phyloP scores from a whole-genome alignment of 495 filamentous ascomycete species.

The Penicillium subrubescens region DNA sequence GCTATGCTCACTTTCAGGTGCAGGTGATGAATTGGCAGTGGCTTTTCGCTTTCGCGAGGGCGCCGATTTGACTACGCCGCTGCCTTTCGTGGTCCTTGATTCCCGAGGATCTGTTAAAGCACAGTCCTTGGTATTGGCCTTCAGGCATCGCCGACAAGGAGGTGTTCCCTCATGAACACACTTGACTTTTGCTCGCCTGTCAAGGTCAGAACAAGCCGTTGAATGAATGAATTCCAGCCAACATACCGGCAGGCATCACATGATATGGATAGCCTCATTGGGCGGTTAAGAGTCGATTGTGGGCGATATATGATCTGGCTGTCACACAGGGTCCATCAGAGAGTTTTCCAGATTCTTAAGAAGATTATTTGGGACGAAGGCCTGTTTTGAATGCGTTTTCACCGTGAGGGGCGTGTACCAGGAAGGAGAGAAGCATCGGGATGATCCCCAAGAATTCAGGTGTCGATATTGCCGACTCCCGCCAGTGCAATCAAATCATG shows the following conservation, averaged over 20 bases:
- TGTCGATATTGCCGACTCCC: constrained; percentile 5
- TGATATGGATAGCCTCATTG: constrained; percentile 47
- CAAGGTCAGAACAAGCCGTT: not conserved
- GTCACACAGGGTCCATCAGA: not conserved
- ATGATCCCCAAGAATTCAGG: constrained; percentile 16
- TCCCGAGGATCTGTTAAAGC: constrained; percentile 37
- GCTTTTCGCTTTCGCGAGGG: constrained; percentile 21
- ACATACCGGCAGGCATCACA: constrained; percentile 45
- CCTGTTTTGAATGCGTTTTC: not conserved
- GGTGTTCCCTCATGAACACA: constrained; percentile 44
- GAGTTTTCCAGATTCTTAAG: not conserved
- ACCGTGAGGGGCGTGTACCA: not conserved
- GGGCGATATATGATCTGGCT: not conserved
- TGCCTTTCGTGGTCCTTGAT: constrained; percentile 8
- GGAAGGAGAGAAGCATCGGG: not conserved
- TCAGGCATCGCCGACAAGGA: constrained; percentile 43
- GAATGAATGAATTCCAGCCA: not conserved
- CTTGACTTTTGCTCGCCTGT: constrained; percentile 46
- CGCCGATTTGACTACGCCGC: constrained; percentile 1
- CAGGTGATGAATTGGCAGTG: constrained; percentile 5
- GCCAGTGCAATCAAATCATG: constrained; percentile 4
- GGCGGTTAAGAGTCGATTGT: not conserved
- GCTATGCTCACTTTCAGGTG: not conserved
- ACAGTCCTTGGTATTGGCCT: constrained; percentile 28
- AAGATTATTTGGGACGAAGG: not conserved